Evolutionary conservation across 2,329 filamentous ascomycete genomes (phyloP).

Genomic region (Zymoseptoria ardabiliae): DNA sequence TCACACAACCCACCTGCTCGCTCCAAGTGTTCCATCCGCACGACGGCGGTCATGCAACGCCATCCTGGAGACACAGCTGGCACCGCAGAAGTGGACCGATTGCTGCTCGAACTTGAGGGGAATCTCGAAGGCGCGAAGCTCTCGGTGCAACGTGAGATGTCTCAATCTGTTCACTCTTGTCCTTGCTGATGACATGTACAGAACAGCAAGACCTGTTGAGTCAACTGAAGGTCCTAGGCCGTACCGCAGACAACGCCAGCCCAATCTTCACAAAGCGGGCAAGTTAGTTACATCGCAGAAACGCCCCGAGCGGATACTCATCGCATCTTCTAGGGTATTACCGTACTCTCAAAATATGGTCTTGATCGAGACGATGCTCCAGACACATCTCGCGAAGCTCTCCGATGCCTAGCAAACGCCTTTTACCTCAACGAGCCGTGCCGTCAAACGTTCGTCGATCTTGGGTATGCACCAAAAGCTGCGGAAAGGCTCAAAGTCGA

Average conservation of each 20-base stretch:
- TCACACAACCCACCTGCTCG: too few relatives aligned
- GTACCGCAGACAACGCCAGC: slow-evolving; percentile 63
- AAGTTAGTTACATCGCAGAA: slow-evolving; percentile 18
- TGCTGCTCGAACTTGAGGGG: slow-evolving; percentile 23
- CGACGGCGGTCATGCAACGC: slow-evolving; percentile 31
- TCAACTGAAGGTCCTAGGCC: slow-evolving; percentile 70
- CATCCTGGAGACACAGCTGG: slow-evolving; percentile 7
- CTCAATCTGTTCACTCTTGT: not conserved
- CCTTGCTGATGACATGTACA: slow-evolving; percentile 29
- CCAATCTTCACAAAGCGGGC: slow-evolving; percentile 79
- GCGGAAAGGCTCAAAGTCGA: slow-evolving; percentile 65
- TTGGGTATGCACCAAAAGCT: slow-evolving; percentile 59
- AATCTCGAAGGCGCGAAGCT: slow-evolving; percentile 22
- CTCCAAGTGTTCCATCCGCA: not conserved
- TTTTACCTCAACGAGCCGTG: slow-evolving; percentile 62
- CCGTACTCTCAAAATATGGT: slow-evolving; percentile 63
- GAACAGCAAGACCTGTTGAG: slow-evolving; percentile 53
- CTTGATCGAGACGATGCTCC: slow-evolving; percentile 56
- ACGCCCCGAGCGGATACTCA: slow-evolving; percentile 12
- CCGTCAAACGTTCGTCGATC: slow-evolving; percentile 65
- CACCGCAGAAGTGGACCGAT: slow-evolving; percentile 22
- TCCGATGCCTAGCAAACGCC: slow-evolving; percentile 80
- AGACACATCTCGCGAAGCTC: slow-evolving; percentile 61
- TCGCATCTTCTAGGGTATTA: slow-evolving; percentile 55
- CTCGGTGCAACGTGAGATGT: slow-evolving; percentile 20